Evolutionary conservation across 768 basidiomycete species (phyloP), one percentile per base, ranked within the genome.

Genomic region (Naganishia antarctica): DNA sequence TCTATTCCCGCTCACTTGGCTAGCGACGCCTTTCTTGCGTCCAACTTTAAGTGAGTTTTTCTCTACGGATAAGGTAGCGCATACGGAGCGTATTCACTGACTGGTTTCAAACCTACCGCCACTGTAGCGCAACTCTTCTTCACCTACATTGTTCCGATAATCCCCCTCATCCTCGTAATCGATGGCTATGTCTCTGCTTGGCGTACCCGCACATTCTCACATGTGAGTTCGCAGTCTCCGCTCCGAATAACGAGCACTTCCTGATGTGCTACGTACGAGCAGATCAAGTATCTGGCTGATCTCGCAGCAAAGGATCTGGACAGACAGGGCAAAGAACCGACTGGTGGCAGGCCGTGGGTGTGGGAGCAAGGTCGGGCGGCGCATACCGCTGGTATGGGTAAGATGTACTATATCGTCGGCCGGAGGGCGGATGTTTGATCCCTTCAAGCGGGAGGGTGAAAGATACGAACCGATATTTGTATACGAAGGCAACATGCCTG

Each of bases 141-240:
- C 68, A 75, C 74, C 40, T 76, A 75, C 58, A 45, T 73, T 18
- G 68, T 76, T 31, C 75, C 75, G 16, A 47, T 76, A 44, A 68
- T 76, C 29, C 75, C 75, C 21, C 57, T 71, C 46, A 69, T 74
- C 46, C 63, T 74, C 1, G 69, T 73, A 13, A 44, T 76, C 9
- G 75, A 76, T 64, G 75, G 75, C 13, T 69, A 68, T 47, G 64
- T 73, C 7, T 73, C 73, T 9, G 64, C 67, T 18, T 75, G 68
- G 29, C 64, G 75, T 4, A 70, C 74, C 23, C 61, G 72, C 4
- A 49, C 69, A 25, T 66, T 70, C 7, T 57, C 68, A 18, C 75
- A 76, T 50, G 66, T 65, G 25, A 47, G 66, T 67, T 69, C 18
- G 26, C 63, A 3, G 49, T 66, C 7, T 15, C 34, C 15, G 34